phyloP scores from a whole-genome alignment of 352 stramenopile species.

The Lagenidium giganteum region DNA sequence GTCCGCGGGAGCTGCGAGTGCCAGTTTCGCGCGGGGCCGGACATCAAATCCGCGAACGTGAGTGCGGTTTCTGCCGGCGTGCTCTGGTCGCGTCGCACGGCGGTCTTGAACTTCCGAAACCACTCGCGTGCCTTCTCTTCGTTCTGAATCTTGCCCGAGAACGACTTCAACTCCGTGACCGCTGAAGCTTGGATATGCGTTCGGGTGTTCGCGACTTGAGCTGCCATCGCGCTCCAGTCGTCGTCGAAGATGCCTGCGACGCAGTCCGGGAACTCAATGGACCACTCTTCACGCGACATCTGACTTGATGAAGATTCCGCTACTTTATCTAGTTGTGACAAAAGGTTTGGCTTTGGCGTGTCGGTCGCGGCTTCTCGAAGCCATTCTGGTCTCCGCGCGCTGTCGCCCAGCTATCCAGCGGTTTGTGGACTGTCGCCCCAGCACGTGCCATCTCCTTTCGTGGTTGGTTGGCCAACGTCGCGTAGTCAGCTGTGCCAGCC shows the following conservation, averaged over 20 bases:
- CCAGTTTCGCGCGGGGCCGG: slow-evolving; percentile 5
- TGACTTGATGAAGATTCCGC: too few species aligned
- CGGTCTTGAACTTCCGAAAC: slow-evolving; percentile 1
- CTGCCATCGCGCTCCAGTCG: neutral
- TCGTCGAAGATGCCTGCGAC: slow-evolving; percentile 15
- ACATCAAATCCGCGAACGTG: slow-evolving; percentile 6
- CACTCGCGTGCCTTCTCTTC: slow-evolving; percentile 3
- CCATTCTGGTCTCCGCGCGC: too few species aligned
- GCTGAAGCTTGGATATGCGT: slow-evolving; percentile 4
- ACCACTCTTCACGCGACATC: too few species aligned
- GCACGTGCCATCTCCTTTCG: too few species aligned
- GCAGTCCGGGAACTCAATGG: too few species aligned
- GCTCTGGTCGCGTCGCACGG: slow-evolving; percentile 6
- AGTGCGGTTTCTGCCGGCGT: slow-evolving; percentile 5
- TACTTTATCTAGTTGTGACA: too few species aligned
- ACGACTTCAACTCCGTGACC: slow-evolving; percentile 10
- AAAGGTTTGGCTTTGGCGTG: too few species aligned
- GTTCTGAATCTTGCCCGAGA: slow-evolving; percentile 7
- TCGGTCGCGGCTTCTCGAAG: too few species aligned
- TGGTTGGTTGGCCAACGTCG: too few species aligned
- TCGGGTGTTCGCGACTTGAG: slow-evolving; percentile 1
- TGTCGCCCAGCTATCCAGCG: too few species aligned
- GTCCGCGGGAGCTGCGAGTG: slow-evolving; percentile 4
- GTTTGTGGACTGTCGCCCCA: too few species aligned
- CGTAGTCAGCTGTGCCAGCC: too few species aligned